Conservation (phyloP, 2,329 filamentous ascomycete genomes). For the Orbilia ellipsospora region DNA sequence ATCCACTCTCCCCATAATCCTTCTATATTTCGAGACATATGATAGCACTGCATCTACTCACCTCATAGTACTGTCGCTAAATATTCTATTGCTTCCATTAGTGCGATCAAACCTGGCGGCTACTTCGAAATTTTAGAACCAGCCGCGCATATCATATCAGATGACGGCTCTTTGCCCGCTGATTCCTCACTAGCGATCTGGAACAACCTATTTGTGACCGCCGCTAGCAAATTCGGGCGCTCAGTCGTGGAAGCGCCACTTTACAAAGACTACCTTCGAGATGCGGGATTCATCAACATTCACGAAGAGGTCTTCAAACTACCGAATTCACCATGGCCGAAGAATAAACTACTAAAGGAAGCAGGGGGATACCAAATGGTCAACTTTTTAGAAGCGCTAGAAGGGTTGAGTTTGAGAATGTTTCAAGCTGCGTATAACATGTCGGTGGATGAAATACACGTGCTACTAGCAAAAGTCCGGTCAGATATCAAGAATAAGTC, state of each 20-base stretch:
- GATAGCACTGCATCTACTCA: no score
- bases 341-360: slow-evolving; percentile 58
- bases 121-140: slow-evolving; percentile 55
- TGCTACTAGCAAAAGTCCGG: slow-evolving; percentile 30
- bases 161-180: slow-evolving; percentile 61
- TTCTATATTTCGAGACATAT: no score
- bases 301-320: slow-evolving; percentile 67
- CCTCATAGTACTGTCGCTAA: not conserved
- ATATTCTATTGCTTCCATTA: slow-evolving; percentile 5
- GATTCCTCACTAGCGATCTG: slow-evolving; percentile 27
- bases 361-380: slow-evolving; percentile 57
- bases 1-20: not conserved
- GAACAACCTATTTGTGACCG: slow-evolving; percentile 54
- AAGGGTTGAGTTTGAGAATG: slow-evolving; percentile 56
- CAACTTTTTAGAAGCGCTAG: slow-evolving; percentile 56
- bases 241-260: slow-evolving; percentile 51
- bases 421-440: slow-evolving; percentile 54
- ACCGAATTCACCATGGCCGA: slow-evolving; percentile 70
- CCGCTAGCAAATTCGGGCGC: slow-evolving; percentile 39
- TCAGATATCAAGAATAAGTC: no score
- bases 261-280: slow-evolving; percentile 46
- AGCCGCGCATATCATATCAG: slow-evolving; percentile 68
- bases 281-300: slow-evolving; percentile 68
- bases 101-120: slow-evolving; percentile 56
- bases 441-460: slow-evolving; percentile 36